Percentiles rank a stretch among this genome's conserved stretches.
phyloP scores from a whole-genome alignment of 768 basidiomycete genomes.

The Mycena olivaceomarginata region DNA sequence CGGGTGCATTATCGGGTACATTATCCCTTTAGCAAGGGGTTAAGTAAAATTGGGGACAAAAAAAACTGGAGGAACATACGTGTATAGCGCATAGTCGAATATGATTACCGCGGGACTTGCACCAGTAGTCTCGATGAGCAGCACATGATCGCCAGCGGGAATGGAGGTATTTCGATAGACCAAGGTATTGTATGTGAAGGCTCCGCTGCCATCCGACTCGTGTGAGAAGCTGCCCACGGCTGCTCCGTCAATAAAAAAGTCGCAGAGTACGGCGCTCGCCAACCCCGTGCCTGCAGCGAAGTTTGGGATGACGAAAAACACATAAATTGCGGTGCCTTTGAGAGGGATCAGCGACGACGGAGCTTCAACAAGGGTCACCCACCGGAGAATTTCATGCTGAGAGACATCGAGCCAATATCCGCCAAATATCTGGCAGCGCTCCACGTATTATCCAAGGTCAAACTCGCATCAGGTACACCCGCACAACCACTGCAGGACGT shows the following conservation, averaged over 20 bases:
- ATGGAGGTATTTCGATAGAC: conserved; percentile 41
- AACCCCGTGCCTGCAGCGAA: conserved; percentile 23
- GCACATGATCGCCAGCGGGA: conserved; percentile 39
- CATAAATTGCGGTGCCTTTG: conserved; percentile 45
- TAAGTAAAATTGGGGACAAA: background rate
- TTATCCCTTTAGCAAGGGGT: background rate
- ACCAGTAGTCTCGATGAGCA: conserved; percentile 43
- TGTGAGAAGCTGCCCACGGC: conserved; percentile 42
- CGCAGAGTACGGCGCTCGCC: conserved; percentile 26
- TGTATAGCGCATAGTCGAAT: conserved; percentile 47
- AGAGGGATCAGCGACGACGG: background rate
- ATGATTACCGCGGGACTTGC: conserved; percentile 38
- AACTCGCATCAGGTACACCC: conserved; percentile 25
- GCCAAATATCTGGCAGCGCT: conserved; percentile 38
- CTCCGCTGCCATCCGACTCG: conserved; percentile 34
- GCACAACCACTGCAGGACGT: conserved; percentile 37
- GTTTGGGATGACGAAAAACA: conserved; percentile 46
- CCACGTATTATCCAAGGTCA: conserved; percentile 42
- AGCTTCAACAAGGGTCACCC: background rate
- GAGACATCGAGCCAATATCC: conserved; percentile 32
- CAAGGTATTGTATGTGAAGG: conserved; percentile 38
- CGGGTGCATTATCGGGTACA: conserved; percentile 10
- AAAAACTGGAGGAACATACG: conserved; percentile 34
- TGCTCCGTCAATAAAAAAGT: conserved; percentile 43
- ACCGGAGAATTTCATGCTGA: conserved; percentile 42